A percentile compares a stretch with the other conserved stretches of the same genome.
These are phyloP conservation scores for Neckera pumila DNA, from an alignment of 225 moss, liverwort and hornwort species.

Conservation along the genomic window DNA sequence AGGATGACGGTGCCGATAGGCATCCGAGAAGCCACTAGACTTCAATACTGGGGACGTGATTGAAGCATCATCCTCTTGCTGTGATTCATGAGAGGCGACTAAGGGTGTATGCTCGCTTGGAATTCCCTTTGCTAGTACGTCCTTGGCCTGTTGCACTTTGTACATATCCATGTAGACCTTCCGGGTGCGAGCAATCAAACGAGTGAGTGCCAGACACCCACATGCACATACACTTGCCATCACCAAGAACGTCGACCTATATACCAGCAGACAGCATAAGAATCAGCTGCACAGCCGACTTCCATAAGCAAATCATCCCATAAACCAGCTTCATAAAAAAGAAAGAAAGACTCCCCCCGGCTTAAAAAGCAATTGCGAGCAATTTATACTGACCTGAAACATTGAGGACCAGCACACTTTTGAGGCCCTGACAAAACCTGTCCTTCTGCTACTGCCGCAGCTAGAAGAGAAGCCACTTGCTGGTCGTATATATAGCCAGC, in stretches of 20 bases:
- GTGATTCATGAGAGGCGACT: slow-evolving; percentile 28
- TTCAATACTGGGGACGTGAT: slow-evolving; percentile 49
- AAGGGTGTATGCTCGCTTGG: slow-evolving; percentile 30
- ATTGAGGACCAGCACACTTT: slow-evolving; percentile 84
- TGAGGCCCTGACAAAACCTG: slow-evolving; percentile 39
- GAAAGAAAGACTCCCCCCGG: background rate
- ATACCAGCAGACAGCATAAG: background rate
- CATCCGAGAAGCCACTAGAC: slow-evolving; percentile 40
- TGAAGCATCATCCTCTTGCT: slow-evolving; percentile 28
- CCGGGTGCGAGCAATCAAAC: slow-evolving; percentile 63
- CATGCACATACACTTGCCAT: slow-evolving; percentile 84
- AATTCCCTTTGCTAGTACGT: slow-evolving; percentile 16
- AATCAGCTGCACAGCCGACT: background rate
- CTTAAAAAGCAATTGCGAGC: background rate
- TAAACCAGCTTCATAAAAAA: background rate
- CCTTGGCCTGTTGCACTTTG: slow-evolving; percentile 67
- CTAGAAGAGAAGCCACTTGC: slow-evolving; percentile 66
- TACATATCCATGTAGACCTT: slow-evolving; percentile 80
- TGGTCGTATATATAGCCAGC: slow-evolving; percentile 87
- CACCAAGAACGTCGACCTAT: slow-evolving; percentile 76
- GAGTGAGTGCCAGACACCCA: slow-evolving; percentile 65
- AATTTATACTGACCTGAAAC: slow-evolving; percentile 46
- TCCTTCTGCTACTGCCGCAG: slow-evolving; percentile 47
- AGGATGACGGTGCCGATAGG: slow-evolving; percentile 60
- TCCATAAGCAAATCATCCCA: background rate